Conservation (phyloP, 257 asterid genomes). For the Cynanchum wilfordii region DNA sequence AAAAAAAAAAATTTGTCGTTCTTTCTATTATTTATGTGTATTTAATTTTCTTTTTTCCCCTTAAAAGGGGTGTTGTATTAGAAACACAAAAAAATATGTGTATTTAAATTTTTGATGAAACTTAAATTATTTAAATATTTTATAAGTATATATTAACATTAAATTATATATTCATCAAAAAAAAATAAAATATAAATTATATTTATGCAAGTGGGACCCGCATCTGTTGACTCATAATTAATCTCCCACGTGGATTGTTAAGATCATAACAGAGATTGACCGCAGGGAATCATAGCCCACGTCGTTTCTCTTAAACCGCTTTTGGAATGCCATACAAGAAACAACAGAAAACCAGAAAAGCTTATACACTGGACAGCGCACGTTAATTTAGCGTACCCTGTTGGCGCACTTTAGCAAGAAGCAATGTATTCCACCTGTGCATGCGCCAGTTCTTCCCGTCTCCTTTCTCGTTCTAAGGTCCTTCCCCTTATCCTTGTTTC, state of each 20-base stretch:
- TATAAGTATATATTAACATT: no score
- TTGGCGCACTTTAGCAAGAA: slow-evolving; percentile 2
- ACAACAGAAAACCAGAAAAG: not conserved
- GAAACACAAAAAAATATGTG: no score
- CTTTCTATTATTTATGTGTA: no score
- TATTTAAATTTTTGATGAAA: no score
- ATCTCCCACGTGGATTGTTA: not conserved
- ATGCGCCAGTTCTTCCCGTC: slow-evolving; percentile 8
- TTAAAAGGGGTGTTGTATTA: no score
- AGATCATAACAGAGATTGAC: not conserved
- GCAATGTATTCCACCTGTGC: slow-evolving; percentile 6
- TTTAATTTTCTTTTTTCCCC: no score
- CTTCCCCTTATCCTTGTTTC: slow-evolving; percentile 3
- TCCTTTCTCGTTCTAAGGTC: slow-evolving; percentile 8
- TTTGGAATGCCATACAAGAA: not conserved
- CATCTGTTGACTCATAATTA: not conserved
- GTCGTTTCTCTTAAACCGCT: not conserved
- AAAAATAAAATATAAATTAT: no score
- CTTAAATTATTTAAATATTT: no score
- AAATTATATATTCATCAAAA: no score
- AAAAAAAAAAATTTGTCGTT: no score
- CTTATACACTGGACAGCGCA: not conserved
- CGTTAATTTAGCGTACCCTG: not conserved
- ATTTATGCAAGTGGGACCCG: no score
- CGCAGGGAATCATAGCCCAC: not conserved